These are phyloP conservation scores for Xylaria castorea DNA, from an alignment of 495 filamentous ascomycete genomes.

Conservation along the genomic window DNA sequence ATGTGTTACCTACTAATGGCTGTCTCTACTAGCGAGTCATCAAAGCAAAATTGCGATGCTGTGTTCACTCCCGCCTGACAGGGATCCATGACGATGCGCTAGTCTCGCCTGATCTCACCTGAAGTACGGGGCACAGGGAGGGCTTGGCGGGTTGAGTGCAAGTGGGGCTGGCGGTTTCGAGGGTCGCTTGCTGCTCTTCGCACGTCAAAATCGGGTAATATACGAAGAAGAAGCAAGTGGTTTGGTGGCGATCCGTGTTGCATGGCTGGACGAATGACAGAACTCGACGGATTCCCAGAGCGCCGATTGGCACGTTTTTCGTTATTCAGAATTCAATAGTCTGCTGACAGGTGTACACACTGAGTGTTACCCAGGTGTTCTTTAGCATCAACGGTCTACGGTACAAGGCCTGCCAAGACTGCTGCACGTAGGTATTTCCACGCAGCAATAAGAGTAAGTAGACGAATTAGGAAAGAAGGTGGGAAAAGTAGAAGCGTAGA, in stretches of 20 bases:
- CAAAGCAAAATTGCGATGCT: slow-evolving; percentile 14
- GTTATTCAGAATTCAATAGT: slow-evolving; percentile 43
- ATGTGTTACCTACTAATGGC: slow-evolving; percentile 3
- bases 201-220: slow-evolving; percentile 21
- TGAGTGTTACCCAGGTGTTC: not conserved
- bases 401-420: not conserved
- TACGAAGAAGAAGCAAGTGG: slow-evolving; percentile 17
- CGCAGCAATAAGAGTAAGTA: not conserved
- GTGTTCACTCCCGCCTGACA: slow-evolving; percentile 20
- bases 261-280: slow-evolving; percentile 40
- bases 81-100: slow-evolving; percentile 7
- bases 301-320: slow-evolving; percentile 29
- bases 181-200: slow-evolving; percentile 1
- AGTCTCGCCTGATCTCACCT: slow-evolving; percentile 29
- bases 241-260: slow-evolving; percentile 34
- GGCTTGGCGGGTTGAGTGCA: not conserved
- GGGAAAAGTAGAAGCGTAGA: slow-evolving; percentile 16
- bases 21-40: slow-evolving; percentile 7
- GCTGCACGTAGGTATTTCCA: not conserved
- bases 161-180: slow-evolving; percentile 21
- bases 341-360: slow-evolving; percentile 30
- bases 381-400: not conserved
- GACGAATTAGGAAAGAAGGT: slow-evolving; percentile 17
- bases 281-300: slow-evolving; percentile 20
- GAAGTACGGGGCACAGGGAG: slow-evolving; percentile 27